Percentiles rank a stretch among this genome's conserved stretches.
These are phyloP conservation scores for Podospora australis DNA, from an alignment of 495 filamentous ascomycete species.

Conservation along the genomic window DNA sequence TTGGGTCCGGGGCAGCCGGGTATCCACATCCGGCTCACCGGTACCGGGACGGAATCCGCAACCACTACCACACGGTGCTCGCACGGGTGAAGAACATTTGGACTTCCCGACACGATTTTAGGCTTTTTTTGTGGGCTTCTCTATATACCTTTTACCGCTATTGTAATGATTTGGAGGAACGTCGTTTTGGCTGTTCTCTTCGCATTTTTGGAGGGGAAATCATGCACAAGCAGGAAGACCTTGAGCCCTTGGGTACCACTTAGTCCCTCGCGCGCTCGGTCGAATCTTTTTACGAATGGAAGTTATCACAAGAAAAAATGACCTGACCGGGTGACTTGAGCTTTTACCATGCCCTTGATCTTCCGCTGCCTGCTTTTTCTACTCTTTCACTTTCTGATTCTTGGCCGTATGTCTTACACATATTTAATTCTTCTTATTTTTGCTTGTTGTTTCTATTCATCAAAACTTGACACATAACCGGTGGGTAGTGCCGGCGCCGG, in stretches of 20 bases:
- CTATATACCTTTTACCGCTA: not conserved
- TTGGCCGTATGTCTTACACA: too few species aligned
- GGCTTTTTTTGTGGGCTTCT: too few species aligned
- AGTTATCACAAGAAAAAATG: not conserved
- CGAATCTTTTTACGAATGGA: not conserved
- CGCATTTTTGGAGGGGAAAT: not conserved
- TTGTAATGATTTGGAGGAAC: not conserved
- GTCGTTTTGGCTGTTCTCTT: not conserved
- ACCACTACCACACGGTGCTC: not conserved
- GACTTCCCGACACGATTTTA: too few species aligned
- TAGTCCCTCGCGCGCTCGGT: not conserved
- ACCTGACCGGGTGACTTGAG: too few species aligned
- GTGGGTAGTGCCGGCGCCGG: too few species aligned
- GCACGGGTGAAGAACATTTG: not conserved
- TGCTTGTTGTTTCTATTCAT: too few species aligned
- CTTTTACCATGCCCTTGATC: not conserved
- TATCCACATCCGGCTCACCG: not conserved
- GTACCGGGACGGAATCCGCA: not conserved
- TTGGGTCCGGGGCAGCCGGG: not conserved
- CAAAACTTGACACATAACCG: too few species aligned
- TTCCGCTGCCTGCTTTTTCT: not conserved
- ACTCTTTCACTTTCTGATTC: not conserved
- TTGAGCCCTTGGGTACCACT: conserved; percentile 5
- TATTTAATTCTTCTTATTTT: too few species aligned
- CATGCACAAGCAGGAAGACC: not conserved